A percentile compares a stretch with the other conserved stretches of the same genome.
Conservation (phyloP, 1,284 basidiomycete genomes). For the Ustilago shanxiensis region DNA sequence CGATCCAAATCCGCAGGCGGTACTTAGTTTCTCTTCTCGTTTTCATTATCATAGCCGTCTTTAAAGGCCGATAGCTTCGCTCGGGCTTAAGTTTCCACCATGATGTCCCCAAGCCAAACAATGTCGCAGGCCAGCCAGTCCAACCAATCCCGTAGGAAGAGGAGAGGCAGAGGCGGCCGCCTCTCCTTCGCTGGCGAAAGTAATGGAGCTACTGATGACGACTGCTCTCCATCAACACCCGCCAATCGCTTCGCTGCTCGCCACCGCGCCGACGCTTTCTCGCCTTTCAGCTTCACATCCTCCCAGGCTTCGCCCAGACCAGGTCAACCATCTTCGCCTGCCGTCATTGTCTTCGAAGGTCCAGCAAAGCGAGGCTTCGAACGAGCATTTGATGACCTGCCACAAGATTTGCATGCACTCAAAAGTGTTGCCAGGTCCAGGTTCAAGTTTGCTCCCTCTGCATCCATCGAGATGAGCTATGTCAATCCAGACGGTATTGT, state of each 20-base stretch:
- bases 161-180: not conserved
- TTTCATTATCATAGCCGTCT: not conserved
- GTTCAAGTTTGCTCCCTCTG: slow-evolving; percentile 32
- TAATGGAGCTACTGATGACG: slow-evolving; percentile 1
- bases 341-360: slow-evolving; percentile 42
- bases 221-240: slow-evolving; percentile 22
- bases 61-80: not conserved
- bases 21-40: not conserved
- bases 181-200: slow-evolving; percentile 1
- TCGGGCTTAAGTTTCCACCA: not conserved
- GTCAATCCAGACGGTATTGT: slow-evolving; percentile 48
- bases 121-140: slow-evolving; percentile 1
- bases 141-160: not conserved
- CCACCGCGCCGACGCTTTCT: slow-evolving; percentile 15
- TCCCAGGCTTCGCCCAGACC: slow-evolving; percentile 21
- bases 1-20: not conserved
- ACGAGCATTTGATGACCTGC: slow-evolving; percentile 41
- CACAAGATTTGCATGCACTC: slow-evolving; percentile 21
- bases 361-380: slow-evolving; percentile 40
- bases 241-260: slow-evolving; percentile 16
- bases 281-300: slow-evolving; percentile 32
- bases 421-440: slow-evolving; percentile 36
- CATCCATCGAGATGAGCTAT: slow-evolving; percentile 48
- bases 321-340: slow-evolving; percentile 24
- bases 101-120: slow-evolving; percentile 1